Evolutionary conservation across 2,329 filamentous ascomycete species (phyloP).

Genomic region (Claviceps spartinae): DNA sequence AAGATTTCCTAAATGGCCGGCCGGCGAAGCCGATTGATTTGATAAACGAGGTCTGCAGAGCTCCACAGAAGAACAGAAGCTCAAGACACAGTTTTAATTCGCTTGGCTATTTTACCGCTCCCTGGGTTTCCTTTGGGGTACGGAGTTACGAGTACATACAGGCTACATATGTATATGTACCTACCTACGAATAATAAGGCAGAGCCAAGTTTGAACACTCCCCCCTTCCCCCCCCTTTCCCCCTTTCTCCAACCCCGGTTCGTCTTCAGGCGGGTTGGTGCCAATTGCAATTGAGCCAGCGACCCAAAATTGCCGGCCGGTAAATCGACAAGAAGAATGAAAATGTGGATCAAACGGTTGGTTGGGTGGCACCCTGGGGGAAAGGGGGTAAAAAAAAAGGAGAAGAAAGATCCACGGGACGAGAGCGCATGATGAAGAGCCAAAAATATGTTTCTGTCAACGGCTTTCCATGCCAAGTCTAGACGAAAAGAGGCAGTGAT

Average conservation of each 20-base stretch:
- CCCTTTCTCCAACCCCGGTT: neutral
- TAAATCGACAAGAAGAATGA: neutral
- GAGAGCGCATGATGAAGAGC: neutral
- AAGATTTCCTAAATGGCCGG: no score
- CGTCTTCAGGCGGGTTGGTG: neutral
- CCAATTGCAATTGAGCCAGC: neutral
- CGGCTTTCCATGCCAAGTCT: neutral
- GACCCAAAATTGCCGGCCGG: neutral
- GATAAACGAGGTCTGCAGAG: no score
- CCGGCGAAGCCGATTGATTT: no score
- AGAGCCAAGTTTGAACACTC: neutral
- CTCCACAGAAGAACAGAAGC: no score
- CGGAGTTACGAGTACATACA: no score
- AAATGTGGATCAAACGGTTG: neutral
- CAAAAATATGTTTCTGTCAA: no score
- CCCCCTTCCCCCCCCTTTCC: neutral
- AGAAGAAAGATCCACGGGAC: neutral
- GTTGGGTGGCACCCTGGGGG: neutral
- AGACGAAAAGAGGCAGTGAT: neutral
- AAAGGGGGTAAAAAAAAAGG: neutral
- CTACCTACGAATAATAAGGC: neutral
- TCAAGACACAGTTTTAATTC: no score
- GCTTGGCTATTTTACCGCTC: neutral
- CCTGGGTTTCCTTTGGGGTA: neutral
- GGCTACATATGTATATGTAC: no score